Evolutionary conservation across 768 basidiomycete species (phyloP).

Genomic region (Mycena metata): DNA sequence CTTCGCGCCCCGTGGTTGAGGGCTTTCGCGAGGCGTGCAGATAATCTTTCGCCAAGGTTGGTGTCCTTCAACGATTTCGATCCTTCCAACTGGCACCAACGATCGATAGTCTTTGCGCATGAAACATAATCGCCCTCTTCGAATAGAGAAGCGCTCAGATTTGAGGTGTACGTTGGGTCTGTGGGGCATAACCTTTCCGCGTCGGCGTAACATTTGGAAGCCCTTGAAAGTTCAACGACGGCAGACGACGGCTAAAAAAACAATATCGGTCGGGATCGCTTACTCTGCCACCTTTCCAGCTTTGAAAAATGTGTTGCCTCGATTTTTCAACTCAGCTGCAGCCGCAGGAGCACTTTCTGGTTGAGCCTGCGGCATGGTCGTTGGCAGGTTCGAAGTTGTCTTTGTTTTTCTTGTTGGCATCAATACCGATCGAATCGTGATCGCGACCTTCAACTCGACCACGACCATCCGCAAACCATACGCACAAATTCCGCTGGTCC

Average conservation of each 20-base stretch:
- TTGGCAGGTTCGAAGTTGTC: neutral
- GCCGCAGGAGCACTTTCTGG: neutral
- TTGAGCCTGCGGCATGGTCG: conserved; percentile 9
- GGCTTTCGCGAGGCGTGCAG: conserved; percentile 12
- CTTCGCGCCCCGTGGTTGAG: conserved; percentile 17
- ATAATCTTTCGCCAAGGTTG: conserved; percentile 8
- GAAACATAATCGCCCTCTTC: conserved; percentile 28
- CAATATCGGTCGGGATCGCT: neutral
- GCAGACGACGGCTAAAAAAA: neutral
- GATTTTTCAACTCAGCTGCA: conserved; percentile 18
- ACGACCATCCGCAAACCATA: conserved; percentile 12
- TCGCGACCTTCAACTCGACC: conserved; percentile 27
- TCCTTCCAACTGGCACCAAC: conserved; percentile 13
- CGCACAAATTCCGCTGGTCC: too few species aligned
- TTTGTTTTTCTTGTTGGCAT: conserved; percentile 6
- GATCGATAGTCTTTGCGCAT: conserved; percentile 15
- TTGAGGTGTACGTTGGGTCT: conserved; percentile 15
- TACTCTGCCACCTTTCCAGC: conserved; percentile 14
- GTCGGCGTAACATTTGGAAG: conserved; percentile 21
- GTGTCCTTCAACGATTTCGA: neutral
- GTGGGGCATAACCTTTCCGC: conserved; percentile 15
- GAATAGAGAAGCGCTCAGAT: conserved; percentile 22
- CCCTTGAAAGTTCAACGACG: conserved; percentile 7
- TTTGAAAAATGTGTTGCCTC: conserved; percentile 20
- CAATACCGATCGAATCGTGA: neutral